phyloP scores from a whole-genome alignment of 768 basidiomycete genomes.

The Lentinula detonsa region DNA sequence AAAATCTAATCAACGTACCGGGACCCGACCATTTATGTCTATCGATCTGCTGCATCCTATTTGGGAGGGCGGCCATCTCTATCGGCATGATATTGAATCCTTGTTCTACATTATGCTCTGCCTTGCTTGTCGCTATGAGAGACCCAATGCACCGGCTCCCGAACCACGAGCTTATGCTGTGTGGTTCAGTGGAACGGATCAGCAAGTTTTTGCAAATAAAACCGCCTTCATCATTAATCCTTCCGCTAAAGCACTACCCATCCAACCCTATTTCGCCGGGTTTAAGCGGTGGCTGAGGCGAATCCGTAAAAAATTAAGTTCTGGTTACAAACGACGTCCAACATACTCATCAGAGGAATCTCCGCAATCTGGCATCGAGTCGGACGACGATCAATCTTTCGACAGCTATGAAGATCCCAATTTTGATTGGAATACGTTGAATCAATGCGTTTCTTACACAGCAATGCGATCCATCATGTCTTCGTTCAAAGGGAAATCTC shows the following conservation, averaged over 20 bases:
- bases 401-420: neutral
- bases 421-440: neutral
- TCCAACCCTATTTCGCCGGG: neutral
- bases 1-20: neutral
- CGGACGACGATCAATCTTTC: neutral
- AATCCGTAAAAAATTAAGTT: neutral
- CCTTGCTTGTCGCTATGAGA: neutral
- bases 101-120: slow-evolving; percentile 4
- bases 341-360: neutral
- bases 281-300: neutral
- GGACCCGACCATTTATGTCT: slow-evolving; percentile 4
- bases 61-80: neutral
- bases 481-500: neutral
- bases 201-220: neutral
- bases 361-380: too few species aligned
- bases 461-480: neutral
- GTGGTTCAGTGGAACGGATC: too few species aligned
- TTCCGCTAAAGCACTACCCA: neutral
- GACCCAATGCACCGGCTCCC: neutral
- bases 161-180: neutral
- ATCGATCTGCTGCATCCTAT: neutral
- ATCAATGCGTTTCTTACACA: neutral
- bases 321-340: neutral
- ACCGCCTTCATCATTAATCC: neutral
- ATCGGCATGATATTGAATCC: slow-evolving; percentile 8